Percentiles rank a stretch among this genome's conserved stretches.
Conservation (phyloP, 2,329 filamentous ascomycete species). For the Alternaria solani region DNA sequence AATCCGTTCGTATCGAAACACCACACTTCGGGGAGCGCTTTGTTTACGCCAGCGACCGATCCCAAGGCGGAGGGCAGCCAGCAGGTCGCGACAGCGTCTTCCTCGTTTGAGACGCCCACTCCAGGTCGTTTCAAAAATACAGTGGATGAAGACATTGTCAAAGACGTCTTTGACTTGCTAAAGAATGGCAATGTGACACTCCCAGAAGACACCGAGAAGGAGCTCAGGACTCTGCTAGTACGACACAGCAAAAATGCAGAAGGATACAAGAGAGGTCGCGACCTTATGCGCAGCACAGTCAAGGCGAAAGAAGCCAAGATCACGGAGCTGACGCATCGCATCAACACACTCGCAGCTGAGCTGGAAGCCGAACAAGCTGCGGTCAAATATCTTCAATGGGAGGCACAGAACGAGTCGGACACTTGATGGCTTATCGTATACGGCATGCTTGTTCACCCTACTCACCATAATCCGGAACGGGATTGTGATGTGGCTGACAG, state of each 20-base stretch:
- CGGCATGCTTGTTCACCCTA: background rate
- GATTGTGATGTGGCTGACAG: background rate
- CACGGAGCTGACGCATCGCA: conserved; percentile 70
- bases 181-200: conserved; percentile 54
- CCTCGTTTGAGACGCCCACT: conserved; percentile 46
- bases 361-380: conserved; percentile 61
- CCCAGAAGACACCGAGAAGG: conserved; percentile 16
- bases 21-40: conserved; percentile 10
- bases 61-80: conserved; percentile 11
- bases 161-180: conserved; percentile 62
- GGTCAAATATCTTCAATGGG: conserved; percentile 38
- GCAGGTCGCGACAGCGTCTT: conserved; percentile 25
- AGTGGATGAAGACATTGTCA: conserved; percentile 27
- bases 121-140: conserved; percentile 41
- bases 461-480: background rate
- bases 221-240: conserved; percentile 32
- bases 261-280: conserved; percentile 70
- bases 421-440: background rate
- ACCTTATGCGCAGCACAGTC: conserved; percentile 69
- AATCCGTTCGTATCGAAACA: conserved; percentile 21
- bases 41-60: conserved; percentile 32
- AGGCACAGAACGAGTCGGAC: conserved; percentile 16
- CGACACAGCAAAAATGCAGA: conserved; percentile 66
- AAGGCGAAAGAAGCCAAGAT: conserved; percentile 71
- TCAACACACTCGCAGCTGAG: conserved; percentile 66